Evolutionary conservation across 306 rosid species (phyloP).

Genomic region (Acacia acuminata): DNA sequence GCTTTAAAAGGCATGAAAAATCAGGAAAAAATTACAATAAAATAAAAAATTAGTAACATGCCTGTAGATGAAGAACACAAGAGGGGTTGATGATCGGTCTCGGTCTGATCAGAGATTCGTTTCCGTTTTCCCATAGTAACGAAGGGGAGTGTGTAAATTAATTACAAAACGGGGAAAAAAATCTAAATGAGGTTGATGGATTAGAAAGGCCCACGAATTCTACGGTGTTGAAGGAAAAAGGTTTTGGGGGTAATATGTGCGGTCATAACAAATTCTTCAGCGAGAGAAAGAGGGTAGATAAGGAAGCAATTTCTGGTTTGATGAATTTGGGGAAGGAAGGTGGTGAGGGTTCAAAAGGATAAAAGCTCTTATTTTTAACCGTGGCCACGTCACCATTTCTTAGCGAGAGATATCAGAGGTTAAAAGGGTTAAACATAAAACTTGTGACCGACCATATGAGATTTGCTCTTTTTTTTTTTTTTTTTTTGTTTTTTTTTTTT

Average conservation of each 20-base stretch:
- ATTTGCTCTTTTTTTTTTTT: background rate
- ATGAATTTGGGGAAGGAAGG: background rate
- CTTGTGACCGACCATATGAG: constrained; percentile 5
- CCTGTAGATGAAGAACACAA: constrained; percentile 51
- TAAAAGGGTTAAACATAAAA: background rate
- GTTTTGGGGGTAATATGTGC: constrained; percentile 15
- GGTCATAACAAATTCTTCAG: constrained; percentile 31
- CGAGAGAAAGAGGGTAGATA: background rate
- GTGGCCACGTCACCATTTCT: constrained; percentile 24
- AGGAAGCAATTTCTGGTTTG: background rate
- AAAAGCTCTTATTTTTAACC: constrained; percentile 8
- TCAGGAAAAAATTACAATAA: background rate
- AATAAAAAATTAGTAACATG: constrained; percentile 19
- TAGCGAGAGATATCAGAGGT: background rate
- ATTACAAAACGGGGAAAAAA: background rate
- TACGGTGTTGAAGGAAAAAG: constrained; percentile 45
- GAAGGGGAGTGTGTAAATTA: background rate
- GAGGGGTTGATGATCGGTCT: constrained; percentile 43
- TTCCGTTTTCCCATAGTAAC: constrained; percentile 64
- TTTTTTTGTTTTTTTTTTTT: no score
- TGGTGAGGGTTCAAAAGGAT: background rate
- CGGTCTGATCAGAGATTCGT: constrained; percentile 56
- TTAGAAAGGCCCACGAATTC: constrained; percentile 33
- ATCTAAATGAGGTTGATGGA: constrained; percentile 35
- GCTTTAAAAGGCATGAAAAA: background rate